A percentile compares a stretch with the other conserved stretches of the same genome.
phyloP scores from a whole-genome alignment of 1,284 basidiomycete species.

The Mycena citricolor region DNA sequence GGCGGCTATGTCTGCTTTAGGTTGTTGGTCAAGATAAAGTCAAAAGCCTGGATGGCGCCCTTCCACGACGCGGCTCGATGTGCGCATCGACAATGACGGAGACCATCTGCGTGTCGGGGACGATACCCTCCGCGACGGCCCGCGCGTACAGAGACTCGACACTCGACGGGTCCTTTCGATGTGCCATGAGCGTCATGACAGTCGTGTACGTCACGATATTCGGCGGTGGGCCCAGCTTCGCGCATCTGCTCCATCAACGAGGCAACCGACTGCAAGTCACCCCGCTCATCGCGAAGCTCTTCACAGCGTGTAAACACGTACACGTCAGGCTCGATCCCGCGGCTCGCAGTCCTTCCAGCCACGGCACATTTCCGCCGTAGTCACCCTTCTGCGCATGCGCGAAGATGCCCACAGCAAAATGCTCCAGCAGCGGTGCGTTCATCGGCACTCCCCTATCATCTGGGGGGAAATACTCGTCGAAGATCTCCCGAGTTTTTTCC shows the following conservation, averaged over 20 bases:
- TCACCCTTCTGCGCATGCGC: slow-evolving; percentile 54
- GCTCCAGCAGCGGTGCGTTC: slow-evolving; percentile 43
- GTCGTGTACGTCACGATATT: slow-evolving; percentile 63
- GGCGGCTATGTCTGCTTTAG: slow-evolving; percentile 51
- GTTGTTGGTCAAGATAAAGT: slow-evolving; percentile 67
- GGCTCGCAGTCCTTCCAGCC: slow-evolving; percentile 57
- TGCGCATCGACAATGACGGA: slow-evolving; percentile 82
- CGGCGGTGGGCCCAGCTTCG: slow-evolving; percentile 45
- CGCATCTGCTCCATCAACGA: slow-evolving; percentile 67
- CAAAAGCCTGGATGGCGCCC: slow-evolving; percentile 71
- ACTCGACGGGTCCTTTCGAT: slow-evolving; percentile 62
- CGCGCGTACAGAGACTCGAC: slow-evolving; percentile 70
- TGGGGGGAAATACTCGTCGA: slow-evolving; percentile 53
- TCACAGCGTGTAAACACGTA: slow-evolving; percentile 65
- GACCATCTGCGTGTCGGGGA: slow-evolving; percentile 65
- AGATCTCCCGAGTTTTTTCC: slow-evolving; percentile 47
- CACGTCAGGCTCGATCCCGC: slow-evolving; percentile 51
- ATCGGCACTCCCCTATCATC: slow-evolving; percentile 28
- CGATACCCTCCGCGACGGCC: slow-evolving; percentile 59
- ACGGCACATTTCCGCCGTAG: slow-evolving; percentile 51
- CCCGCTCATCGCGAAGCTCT: slow-evolving; percentile 55
- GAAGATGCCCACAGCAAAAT: slow-evolving; percentile 59
- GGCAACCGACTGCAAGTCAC: slow-evolving; percentile 57
- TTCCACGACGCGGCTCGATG: slow-evolving; percentile 81
- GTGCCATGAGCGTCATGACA: slow-evolving; percentile 69